These are phyloP conservation scores for Friedmanniomyces endolithicus DNA, from an alignment of 495 filamentous ascomycete genomes.

Conservation along the genomic window DNA sequence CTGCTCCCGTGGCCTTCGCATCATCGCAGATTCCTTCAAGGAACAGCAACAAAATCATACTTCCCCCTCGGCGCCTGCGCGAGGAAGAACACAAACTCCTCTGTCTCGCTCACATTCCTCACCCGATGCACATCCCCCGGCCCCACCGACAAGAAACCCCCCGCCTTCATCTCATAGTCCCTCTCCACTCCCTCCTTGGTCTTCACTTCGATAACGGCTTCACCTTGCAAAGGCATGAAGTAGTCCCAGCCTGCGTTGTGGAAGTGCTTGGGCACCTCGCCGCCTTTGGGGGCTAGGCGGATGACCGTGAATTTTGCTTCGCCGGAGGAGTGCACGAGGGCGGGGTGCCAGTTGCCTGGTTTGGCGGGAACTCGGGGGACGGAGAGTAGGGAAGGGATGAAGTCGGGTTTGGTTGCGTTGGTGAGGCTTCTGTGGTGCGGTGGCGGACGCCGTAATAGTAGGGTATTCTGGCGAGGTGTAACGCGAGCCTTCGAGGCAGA, in stretches of 20 bases:
- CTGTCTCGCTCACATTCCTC: neutral
- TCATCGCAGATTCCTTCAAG: neutral
- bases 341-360: constrained; percentile 9
- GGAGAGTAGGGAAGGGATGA: neutral
- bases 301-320: constrained; percentile 9
- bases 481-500: too few relatives aligned
- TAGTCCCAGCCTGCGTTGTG: constrained; percentile 5
- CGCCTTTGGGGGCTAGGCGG: constrained; percentile 1
- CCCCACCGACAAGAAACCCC: neutral
- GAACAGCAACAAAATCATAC: constrained; percentile 7
- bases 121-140: constrained; percentile 7
- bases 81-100: constrained; percentile 2
- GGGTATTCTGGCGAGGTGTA: too few relatives aligned
- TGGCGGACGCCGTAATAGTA: neutral
- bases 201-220: constrained; percentile 1
- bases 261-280: constrained; percentile 5
- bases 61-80: constrained; percentile 2
- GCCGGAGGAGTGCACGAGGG: constrained; percentile 8
- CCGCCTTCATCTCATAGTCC: constrained; percentile 6
- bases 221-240: constrained; percentile 4
- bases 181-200: constrained; percentile 6
- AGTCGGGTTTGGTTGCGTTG: constrained; percentile 7
- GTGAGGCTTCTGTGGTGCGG: neutral
- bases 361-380: constrained; percentile 2
- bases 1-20: neutral